Evolutionary conservation across 805 yeast species (phyloP).

Genomic region (Candida yuanshanica): DNA sequence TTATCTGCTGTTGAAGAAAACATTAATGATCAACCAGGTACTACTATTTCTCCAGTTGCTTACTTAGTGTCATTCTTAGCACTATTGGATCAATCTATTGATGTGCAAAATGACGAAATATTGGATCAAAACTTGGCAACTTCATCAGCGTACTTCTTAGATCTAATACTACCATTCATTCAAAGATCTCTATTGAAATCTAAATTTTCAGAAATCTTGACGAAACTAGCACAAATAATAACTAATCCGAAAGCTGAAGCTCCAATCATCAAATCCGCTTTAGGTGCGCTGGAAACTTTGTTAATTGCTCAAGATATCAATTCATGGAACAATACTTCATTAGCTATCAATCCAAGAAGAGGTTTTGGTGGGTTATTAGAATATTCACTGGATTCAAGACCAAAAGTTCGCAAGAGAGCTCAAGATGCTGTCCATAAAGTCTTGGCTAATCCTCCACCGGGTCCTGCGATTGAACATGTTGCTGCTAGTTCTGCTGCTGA

Average conservation of each 20-base stretch:
- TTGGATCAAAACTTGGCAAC: constrained; percentile 62
- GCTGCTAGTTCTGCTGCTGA: constrained; percentile 70
- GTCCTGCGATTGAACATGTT: constrained; percentile 73
- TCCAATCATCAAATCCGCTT: constrained; percentile 72
- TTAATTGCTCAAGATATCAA: constrained; percentile 73
- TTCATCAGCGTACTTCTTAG: constrained; percentile 74
- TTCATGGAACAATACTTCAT: constrained; percentile 61
- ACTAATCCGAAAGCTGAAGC: constrained; percentile 68
- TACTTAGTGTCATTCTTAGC: constrained; percentile 83
- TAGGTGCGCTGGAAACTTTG: constrained; percentile 79
- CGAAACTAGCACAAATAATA: constrained; percentile 76
- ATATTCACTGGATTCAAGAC: constrained; percentile 80
- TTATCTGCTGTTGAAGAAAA: constrained; percentile 89
- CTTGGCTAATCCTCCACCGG: constrained; percentile 60
- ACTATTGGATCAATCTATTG: constrained; percentile 66
- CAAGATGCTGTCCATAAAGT: constrained; percentile 76
- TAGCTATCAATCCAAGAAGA: constrained; percentile 62
- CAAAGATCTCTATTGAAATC: constrained; percentile 64
- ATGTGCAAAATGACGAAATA: constrained; percentile 41
- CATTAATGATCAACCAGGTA: constrained; percentile 37
- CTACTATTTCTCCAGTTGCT: constrained; percentile 58
- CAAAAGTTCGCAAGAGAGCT: constrained; percentile 93
- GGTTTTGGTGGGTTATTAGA: constrained; percentile 75
- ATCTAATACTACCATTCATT: constrained; percentile 68
- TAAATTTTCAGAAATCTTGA: constrained; percentile 71